Conservation (phyloP, 2,329 filamentous ascomycete species). For the Pseudocercospora crystallina region DNA sequence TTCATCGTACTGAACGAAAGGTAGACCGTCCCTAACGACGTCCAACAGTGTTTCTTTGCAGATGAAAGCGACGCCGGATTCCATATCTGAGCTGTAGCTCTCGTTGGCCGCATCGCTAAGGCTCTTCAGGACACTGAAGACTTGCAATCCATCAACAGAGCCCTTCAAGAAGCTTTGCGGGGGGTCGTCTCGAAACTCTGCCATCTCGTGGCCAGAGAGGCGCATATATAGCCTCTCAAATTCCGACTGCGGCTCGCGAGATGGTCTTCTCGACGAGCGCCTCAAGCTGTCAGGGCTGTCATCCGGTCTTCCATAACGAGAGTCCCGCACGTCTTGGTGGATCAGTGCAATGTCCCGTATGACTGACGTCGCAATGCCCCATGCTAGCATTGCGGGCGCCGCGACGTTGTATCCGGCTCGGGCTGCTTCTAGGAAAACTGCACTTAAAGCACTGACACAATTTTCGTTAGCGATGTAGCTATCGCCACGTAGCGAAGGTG, state of each 20-base stretch:
- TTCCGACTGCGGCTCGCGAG: constrained; percentile 18
- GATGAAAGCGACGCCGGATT: constrained; percentile 59
- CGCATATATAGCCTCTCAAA: constrained; percentile 29
- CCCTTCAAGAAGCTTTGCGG: constrained; percentile 33
- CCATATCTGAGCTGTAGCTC: constrained; percentile 50
- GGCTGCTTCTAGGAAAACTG: constrained; percentile 64
- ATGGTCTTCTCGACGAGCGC: constrained; percentile 17
- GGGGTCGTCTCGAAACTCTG: constrained; percentile 44
- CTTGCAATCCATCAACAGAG: constrained; percentile 47
- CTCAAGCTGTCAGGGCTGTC: constrained; percentile 16
- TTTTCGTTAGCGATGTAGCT: constrained; percentile 67
- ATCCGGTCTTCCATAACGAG: constrained; percentile 33
- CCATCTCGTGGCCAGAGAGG: constrained; percentile 23
- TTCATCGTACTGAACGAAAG: constrained; percentile 68
- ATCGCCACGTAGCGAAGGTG: constrained; percentile 7
- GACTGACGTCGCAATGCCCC: constrained; percentile 72
- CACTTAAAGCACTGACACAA: constrained; percentile 71
- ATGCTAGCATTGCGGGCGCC: constrained; percentile 74
- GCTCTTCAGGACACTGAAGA: constrained; percentile 50
- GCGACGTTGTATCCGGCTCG: constrained; percentile 60
- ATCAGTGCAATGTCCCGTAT: constrained; percentile 53
- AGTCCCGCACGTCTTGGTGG: constrained; percentile 19
- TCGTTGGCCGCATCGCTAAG: constrained; percentile 47
- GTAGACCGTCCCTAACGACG: constrained; percentile 66
- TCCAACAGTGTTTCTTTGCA: constrained; percentile 67